Evolutionary conservation across 148 eudicot species (phyloP), one percentile per base, ranked within the genome.

Genomic region (Vaccinium myrtillus): DNA sequence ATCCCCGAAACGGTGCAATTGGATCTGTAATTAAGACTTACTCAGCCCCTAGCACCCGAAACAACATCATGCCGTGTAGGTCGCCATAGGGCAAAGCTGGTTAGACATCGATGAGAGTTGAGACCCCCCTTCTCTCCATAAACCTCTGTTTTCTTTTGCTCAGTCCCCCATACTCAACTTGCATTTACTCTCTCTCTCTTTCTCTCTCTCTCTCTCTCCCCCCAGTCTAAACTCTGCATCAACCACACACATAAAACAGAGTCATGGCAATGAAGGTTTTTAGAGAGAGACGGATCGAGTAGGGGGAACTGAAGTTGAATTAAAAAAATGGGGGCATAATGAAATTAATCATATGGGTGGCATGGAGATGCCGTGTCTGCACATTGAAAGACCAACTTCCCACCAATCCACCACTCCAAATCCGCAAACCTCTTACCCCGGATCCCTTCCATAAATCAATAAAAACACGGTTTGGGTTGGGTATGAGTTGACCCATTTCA

Each of bases 301-400:
- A 36, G 39, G 39, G 39, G 39, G 39, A 36, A 2, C 39, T 36
- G 39, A 36, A 36, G 39, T 36, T 36, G 4, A 58, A 19, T 61
- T 61, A 27, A 27, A 27, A 63, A 19, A 8, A 2, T 2, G 67
- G 69, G 10, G 13, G 11, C 12, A 18, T 67, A 25, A 69, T 30
- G 56, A 27, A 23, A 71, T 46, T 36, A 84, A 48, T 79, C 43
- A 69, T 19, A 55, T 56, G 49, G 83, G 71, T 39, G 85, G 88
- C 91, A 91, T 90, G 92, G 85, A 91, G 85, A 88, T 87, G 89
- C 90, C 91, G 93, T 90, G 92, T 84, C 85, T 89, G 85, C 81
- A 87, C 92, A 91, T 90, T 91, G 83, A 91, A 88, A 77, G 88
- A 88, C 81, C 53, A 36, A 36, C 39, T 36, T 36, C 39, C 39